These are phyloP conservation scores for Tolypocladium ophioglossoides DNA, from an alignment of 2,329 filamentous ascomycete species.

Conservation along the genomic window DNA sequence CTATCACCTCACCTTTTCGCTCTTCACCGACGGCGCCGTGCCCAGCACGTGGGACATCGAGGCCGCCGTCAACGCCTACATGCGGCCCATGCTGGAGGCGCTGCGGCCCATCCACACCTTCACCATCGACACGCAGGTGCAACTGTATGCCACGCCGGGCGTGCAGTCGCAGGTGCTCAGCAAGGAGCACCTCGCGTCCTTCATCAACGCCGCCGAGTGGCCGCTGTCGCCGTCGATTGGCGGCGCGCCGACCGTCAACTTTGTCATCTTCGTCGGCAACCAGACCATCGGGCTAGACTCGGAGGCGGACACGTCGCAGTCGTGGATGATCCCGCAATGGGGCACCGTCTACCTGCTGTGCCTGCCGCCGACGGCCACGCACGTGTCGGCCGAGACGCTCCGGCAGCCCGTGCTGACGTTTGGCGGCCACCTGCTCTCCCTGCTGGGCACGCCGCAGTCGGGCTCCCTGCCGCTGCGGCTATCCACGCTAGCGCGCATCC, in stretches of 20 bases:
- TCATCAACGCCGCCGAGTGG: constrained; percentile 98
- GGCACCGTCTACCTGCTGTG: constrained; percentile 57
- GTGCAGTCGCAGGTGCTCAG: constrained; percentile 54
- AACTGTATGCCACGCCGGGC: constrained; percentile 75
- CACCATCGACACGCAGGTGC: constrained; percentile 90
- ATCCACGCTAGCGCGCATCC: constrained; percentile 74
- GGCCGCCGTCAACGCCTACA: constrained; percentile 65
- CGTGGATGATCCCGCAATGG: constrained; percentile 95
- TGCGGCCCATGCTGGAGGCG: constrained; percentile 70
- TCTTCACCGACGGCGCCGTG: constrained; percentile 69
- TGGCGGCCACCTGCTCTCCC: constrained; percentile 76
- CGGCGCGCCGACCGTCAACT: constrained; percentile 87
- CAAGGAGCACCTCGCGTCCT: constrained; percentile 82
- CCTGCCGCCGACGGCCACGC: constrained; percentile 27
- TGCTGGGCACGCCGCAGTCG: constrained; percentile 73
- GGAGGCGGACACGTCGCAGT: constrained; percentile 41
- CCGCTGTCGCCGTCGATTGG: constrained; percentile 91
- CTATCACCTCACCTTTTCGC: constrained; percentile 90
- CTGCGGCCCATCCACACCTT: constrained; percentile 85
- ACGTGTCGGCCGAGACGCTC: constrained; percentile 55
- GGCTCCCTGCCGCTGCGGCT: constrained; percentile 80
- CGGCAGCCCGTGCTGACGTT: constrained; percentile 80
- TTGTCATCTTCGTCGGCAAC: constrained; percentile 81
- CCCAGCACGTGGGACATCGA: constrained; percentile 93
- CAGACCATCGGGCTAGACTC: constrained; percentile 51